phyloP scores from a whole-genome alignment of 1,139 yeast genomes.

The Blastobotrys apis region DNA sequence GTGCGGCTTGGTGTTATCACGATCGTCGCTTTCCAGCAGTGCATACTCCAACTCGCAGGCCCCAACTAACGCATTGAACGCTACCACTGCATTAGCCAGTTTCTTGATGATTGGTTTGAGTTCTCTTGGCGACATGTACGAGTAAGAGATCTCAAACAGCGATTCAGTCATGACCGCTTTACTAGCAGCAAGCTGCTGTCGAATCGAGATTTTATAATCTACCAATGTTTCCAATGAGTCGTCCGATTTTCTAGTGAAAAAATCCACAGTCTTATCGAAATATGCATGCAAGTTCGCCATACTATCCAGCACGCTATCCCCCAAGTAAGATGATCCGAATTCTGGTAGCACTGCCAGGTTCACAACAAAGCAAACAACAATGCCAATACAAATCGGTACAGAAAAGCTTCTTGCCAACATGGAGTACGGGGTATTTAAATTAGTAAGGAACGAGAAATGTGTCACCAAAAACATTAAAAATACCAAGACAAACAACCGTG shows the following conservation, averaged over 20 bases:
- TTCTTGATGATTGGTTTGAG: slow-evolving; percentile 37
- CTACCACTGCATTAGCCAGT: slow-evolving; percentile 35
- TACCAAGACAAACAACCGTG: slow-evolving; percentile 43
- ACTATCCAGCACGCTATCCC: slow-evolving; percentile 40
- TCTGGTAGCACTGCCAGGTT: slow-evolving; percentile 46
- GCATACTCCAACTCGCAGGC: slow-evolving; percentile 47
- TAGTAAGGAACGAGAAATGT: slow-evolving; percentile 45
- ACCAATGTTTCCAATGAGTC: slow-evolving; percentile 18
- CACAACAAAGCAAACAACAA: slow-evolving; percentile 41
- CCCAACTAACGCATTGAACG: slow-evolving; percentile 43
- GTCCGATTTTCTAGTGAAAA: slow-evolving; percentile 34
- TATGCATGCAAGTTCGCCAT: slow-evolving; percentile 41
- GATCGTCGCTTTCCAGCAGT: slow-evolving; percentile 22
- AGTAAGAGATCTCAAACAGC: slow-evolving; percentile 46
- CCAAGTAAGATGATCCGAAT: slow-evolving; percentile 48
- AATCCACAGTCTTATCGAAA: slow-evolving; percentile 38
- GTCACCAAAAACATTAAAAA: slow-evolving; percentile 46
- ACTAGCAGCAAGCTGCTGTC: slow-evolving; percentile 37
- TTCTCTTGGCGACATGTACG: slow-evolving; percentile 44
- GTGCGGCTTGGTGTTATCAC: slow-evolving; percentile 18
- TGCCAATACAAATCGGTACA: slow-evolving; percentile 44
- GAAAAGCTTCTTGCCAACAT: slow-evolving; percentile 38
- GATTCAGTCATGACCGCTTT: slow-evolving; percentile 44
- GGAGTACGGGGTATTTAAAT: slow-evolving; percentile 32
- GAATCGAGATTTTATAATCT: slow-evolving; percentile 29